phyloP scores from a whole-genome alignment of 2,329 filamentous ascomycete genomes.

The Epichloe festucae region DNA sequence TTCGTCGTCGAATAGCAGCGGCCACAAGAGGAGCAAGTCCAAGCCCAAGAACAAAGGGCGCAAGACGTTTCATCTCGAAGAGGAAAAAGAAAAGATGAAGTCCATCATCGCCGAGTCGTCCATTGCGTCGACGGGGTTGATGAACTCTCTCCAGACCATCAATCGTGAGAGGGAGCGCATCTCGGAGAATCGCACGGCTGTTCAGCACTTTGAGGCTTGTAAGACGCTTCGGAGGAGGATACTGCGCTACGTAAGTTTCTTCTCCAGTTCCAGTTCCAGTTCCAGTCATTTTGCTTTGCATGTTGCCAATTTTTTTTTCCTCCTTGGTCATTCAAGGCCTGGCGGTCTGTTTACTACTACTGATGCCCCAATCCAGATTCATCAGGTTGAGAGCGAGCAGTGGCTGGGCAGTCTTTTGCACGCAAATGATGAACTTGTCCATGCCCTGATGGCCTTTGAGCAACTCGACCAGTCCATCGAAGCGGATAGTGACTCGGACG shows the following conservation, averaged over 20 bases:
- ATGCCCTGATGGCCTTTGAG: conserved; percentile 86
- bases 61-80: conserved; percentile 68
- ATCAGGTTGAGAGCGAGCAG: conserved; percentile 80
- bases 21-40: conserved; percentile 36
- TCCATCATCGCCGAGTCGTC: conserved; percentile 79
- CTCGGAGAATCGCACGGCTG: conserved; percentile 66
- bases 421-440: conserved; percentile 92
- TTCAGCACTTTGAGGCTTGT: conserved; percentile 71
- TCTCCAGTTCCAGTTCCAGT: neutral
- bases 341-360: neutral
- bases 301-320: neutral
- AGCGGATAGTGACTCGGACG: conserved; percentile 58
- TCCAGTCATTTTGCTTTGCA: neutral
- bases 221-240: conserved; percentile 76
- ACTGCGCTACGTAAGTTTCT: conserved; percentile 53
- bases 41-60: conserved; percentile 35
- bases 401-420: conserved; percentile 84
- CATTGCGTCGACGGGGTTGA: conserved; percentile 79
- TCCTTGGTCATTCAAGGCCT: neutral
- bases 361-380: conserved; percentile 42
- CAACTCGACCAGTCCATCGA: conserved; percentile 81
- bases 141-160: conserved; percentile 77
- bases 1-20: neutral
- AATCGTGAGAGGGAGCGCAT: conserved; percentile 83
- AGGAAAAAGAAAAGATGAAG: conserved; percentile 78